Evolutionary conservation across 2,329 filamentous ascomycete genomes (phyloP), one percentile per base, ranked within the genome.

Genomic region (Sclerotinia minor): DNA sequence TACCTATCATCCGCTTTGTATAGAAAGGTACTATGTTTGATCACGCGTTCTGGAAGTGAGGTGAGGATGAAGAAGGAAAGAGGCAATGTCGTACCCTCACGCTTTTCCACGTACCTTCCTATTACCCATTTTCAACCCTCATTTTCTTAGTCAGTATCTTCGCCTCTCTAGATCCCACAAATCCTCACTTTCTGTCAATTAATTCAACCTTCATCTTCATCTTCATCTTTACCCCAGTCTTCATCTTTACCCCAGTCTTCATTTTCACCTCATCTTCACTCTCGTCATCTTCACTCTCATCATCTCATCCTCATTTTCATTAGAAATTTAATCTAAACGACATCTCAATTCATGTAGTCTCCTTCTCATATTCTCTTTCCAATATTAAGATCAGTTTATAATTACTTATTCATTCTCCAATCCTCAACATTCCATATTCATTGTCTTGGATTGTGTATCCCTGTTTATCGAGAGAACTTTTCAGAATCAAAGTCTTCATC

Each of bases 131-230:
- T 15, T 13, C 11, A 13, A 41, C 38, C 15, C 32, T 50, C 13
- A 11, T 38, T 61, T 50, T 24, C 45, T 50, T 61, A 61, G 59
- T 61, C 45, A 50, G 17, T 41, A 21, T 54, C 35, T 32, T 44
- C 17, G 17, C 17, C 26, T 21, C 19, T 15, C 19, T 11, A n/a
- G 24, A n/a, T 8, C 35, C 19, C 35, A 41, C 35, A 41, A 38
- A 53, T 24, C 2, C 29, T 64, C 61, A 64, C n/a, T 53, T 53
- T 50, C 32, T 13, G 38, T 21, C 2, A 41, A 19, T 52, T 24
- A 17, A 21, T 13, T 41, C n/a, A 29, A 26, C 21, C 13, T 29
- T 32, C 54, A 41, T 44, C 54, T 17, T 54, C 24, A 5, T 58
- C 35, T 41, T 26, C 17, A 21, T 53, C 54, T 41, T 58, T 35